phyloP scores from a whole-genome alignment of 164 flowering plant species.

The Stephania yunnanensis region DNA sequence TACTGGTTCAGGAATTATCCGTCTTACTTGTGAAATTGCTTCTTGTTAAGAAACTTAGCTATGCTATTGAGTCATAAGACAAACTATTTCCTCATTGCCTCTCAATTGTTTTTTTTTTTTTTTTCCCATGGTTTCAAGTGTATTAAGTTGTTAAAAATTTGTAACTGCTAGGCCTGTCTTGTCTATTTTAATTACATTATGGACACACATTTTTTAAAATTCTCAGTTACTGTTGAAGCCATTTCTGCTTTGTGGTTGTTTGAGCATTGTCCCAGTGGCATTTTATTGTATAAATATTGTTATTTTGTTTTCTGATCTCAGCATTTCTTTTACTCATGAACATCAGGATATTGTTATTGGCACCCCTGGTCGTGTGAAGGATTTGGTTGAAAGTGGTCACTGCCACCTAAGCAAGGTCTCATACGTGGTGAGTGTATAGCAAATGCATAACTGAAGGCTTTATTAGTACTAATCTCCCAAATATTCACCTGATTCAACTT shows the following conservation, averaged over 20 bases:
- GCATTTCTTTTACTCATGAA: conserved; percentile 5
- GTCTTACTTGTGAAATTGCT: not conserved
- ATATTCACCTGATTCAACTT: not conserved
- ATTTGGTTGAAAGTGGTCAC: conserved; percentile 71
- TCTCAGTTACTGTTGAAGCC: not conserved
- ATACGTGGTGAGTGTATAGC: conserved; percentile 63
- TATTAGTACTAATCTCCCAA: not conserved
- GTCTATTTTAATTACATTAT: not conserved
- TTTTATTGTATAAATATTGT: not conserved
- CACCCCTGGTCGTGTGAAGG: conserved; percentile 93
- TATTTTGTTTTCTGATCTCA: not conserved
- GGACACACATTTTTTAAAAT: not conserved
- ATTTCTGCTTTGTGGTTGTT: not conserved
- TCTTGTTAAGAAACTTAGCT: not conserved
- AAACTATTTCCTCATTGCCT: not conserved
- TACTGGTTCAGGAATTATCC: not conserved
- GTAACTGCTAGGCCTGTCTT: not conserved
- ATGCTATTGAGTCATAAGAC: not conserved
- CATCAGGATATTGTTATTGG: conserved; percentile 90
- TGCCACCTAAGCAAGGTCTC: conserved; percentile 81
- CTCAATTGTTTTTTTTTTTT: not conserved
- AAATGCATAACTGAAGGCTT: not conserved
- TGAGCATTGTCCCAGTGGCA: not conserved
- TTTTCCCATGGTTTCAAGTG: not conserved
- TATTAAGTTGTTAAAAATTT: too few species aligned